Evolutionary conservation across 164 flowering plant species (phyloP).

Genomic region (Malania oleifera): DNA sequence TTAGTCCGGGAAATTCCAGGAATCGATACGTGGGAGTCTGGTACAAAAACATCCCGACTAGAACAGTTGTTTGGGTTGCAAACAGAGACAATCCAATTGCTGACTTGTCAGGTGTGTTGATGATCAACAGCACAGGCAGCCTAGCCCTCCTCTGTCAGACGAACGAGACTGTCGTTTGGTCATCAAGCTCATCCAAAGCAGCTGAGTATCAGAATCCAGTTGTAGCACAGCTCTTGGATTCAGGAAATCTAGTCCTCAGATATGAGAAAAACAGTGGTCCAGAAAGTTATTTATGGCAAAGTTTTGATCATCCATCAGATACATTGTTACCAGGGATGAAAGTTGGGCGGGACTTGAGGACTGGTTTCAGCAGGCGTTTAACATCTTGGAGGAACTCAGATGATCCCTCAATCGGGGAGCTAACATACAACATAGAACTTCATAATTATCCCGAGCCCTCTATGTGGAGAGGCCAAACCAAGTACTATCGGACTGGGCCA

Average conservation of each 20-base stretch:
- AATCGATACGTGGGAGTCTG: slow-evolving; percentile 30
- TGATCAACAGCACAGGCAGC: slow-evolving; percentile 2
- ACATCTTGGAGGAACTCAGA: slow-evolving; percentile 26
- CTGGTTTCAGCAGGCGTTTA: slow-evolving; percentile 14
- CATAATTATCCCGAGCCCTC: slow-evolving; percentile 13
- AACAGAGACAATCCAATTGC: slow-evolving; percentile 29
- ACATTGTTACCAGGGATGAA: slow-evolving; percentile 28
- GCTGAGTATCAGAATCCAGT: too few relatives aligned
- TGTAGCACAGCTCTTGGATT: slow-evolving; percentile 20
- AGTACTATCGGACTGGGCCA: slow-evolving; percentile 18
- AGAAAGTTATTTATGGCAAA: slow-evolving; percentile 26
- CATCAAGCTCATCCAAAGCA: background rate
- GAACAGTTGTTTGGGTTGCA: slow-evolving; percentile 39
- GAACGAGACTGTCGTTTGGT: background rate
- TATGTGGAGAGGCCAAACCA: slow-evolving; percentile 9
- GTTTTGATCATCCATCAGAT: slow-evolving; percentile 29
- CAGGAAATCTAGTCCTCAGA: slow-evolving; percentile 12
- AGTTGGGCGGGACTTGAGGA: slow-evolving; percentile 22
- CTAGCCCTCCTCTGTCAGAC: background rate
- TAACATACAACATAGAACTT: slow-evolving; percentile 12
- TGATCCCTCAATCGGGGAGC: slow-evolving; percentile 30
- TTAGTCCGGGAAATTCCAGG: slow-evolving; percentile 20
- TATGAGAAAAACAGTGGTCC: slow-evolving; percentile 1
- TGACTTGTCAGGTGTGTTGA: slow-evolving; percentile 16
- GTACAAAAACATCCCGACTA: slow-evolving; percentile 24